Percentiles rank a stretch among this genome's conserved stretches.
phyloP scores from a whole-genome alignment of 2,329 filamentous ascomycete genomes.

The Colletotrichum phormii region DNA sequence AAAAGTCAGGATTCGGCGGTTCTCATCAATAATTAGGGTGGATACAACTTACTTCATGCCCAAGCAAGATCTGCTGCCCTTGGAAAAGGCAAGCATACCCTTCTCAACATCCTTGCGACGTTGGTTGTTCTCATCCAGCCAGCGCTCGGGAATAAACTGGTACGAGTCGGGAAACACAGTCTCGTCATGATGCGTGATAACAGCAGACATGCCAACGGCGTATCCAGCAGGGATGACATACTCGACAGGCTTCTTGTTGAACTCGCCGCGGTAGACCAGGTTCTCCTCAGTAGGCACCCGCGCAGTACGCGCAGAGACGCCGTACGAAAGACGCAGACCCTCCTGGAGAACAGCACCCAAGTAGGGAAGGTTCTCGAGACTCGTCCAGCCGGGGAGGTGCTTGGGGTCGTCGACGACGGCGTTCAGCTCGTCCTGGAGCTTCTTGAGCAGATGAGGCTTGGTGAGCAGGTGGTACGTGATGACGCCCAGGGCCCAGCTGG shows the following conservation, averaged over 20 bases:
- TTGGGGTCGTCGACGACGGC: constrained; percentile 42
- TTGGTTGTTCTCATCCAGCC: constrained; percentile 47
- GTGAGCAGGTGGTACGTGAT: constrained; percentile 51
- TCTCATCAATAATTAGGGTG: background rate
- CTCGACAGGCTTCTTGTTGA: constrained; percentile 40
- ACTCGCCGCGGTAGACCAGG: constrained; percentile 44
- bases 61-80: constrained; percentile 54
- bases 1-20: constrained; percentile 20
- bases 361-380: constrained; percentile 51
- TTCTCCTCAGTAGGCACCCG: constrained; percentile 45
- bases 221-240: constrained; percentile 51
- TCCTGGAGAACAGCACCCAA: constrained; percentile 52
- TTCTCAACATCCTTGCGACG: constrained; percentile 47
- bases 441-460: constrained; percentile 45
- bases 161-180: constrained; percentile 50
- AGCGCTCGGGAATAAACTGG: constrained; percentile 54
- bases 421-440: constrained; percentile 45
- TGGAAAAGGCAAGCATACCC: constrained; percentile 55
- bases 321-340: constrained; percentile 48
- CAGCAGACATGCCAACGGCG: constrained; percentile 52
- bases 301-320: constrained; percentile 42
- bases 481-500: constrained; percentile 45
- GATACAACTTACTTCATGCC: constrained; percentile 48
- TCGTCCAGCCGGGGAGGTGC: constrained; percentile 43
- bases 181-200: constrained; percentile 53